Base-by-base conservation (phyloP, 345 rosid species). In the Salix suchowensis region DNA sequence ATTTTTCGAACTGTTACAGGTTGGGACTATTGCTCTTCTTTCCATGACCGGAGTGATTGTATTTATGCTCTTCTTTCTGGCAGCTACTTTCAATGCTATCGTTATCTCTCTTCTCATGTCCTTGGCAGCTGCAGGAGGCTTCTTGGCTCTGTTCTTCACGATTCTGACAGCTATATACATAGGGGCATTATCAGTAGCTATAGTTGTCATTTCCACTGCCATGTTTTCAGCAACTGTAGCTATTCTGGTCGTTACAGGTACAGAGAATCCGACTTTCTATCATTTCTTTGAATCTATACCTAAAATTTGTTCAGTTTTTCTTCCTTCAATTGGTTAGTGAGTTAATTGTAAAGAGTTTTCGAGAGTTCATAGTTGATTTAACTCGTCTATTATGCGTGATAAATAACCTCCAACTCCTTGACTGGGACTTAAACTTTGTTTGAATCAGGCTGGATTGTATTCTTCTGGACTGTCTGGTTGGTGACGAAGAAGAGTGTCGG, bases 381-480 rank as follows among this genome's bases (percentile, higher is more conserved):
- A 37, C 34, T 7, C 52, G 52, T 1, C 16, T 39, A 2, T 14
- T 36, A 16, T 55, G 50, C 9, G 5, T 18, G 24, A 1, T 6
- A 23, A 66, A 32, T 34, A 65, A 30, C 26, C 16, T 28, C 2
- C 2, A 10, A n/a, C 50, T 26, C 21, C 46, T 19, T 71, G 67
- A 14, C 66, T 48, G 39, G 24, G 28, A 68, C 34, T 54, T 67
- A 37, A 76, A 36, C 34, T 61, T 75, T 24, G 23, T 78, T 71
- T 82, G 77, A 65, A 68, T 78, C 91, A 96, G 98, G 97, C 82
- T 93, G 99, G 99, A 80, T 89, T 65, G 94, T 93, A 65, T 93
- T 95, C 82, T 85, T 95, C 82, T 91, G 87, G 82, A 77, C 75
- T 48, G 80, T 88, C 68, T 96, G 93, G 97, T 70, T 91, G 87